Evolutionary conservation across 345 rosid genomes (phyloP), one percentile per base, ranked within the genome.

Genomic region (Ceriops tagal): DNA sequence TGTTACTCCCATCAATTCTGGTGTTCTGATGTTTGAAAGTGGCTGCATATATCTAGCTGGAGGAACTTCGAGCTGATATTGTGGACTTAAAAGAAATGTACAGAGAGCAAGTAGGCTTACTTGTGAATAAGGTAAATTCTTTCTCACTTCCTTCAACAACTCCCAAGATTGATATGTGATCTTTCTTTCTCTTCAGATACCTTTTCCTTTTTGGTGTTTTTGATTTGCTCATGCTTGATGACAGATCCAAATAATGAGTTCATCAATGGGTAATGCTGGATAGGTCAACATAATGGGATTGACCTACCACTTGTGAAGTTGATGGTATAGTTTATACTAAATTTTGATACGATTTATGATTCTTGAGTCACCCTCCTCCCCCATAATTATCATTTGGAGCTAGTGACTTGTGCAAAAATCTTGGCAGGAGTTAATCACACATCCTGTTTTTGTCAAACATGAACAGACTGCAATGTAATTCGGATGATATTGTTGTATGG

Each of bases 81-180:
- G 83, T 85, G 53, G 99, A 96, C 84, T 79, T 96, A 89, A 96
- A 96, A 84, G 99, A 96, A 82, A 96, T 96, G 99, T 96, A 96
- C 78, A 90, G 92, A 83, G 97, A 96, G 85, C 99, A 96, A 89
- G 98, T 90, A 64, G 89, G 87, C 88, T 71, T 96, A 82, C 96
- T 92, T 59, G 99, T 96, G 74, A 90, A 96, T 80, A 87, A 92
- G 99, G 99, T 96, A 73, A 61, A 71, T 52, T 55, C 15, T 24
- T 21, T 4, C 58, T 51, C 9, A 24, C 28, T 20, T 18, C n/a
- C 53, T 20, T 27, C 3, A 24, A 26, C 5, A 15, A 22, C 51
- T 49, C 21, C 49, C 37, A 27, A 35, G 53, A 5, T 18, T 46
- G 7, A 15, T 52, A 6, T 28, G 43, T 56, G 28, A 21, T 16